Evolutionary conservation across 768 basidiomycete genomes (phyloP).

Genomic region (Auriscalpium orientale): DNA sequence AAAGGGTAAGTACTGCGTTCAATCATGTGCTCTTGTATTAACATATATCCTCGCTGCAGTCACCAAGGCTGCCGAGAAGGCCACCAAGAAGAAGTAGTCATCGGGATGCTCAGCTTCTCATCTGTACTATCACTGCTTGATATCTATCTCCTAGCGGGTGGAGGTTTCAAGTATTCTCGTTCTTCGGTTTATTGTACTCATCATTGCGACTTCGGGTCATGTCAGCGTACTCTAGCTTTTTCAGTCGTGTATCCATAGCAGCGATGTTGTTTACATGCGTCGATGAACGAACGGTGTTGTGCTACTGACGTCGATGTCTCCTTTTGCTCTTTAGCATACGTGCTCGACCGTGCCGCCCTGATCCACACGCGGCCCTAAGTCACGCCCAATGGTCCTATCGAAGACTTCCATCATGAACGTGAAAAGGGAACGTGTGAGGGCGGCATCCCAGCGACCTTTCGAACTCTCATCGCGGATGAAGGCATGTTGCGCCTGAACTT

Average conservation of each 20-base stretch:
- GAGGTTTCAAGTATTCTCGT: slow-evolving; percentile 21
- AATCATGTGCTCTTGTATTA: background rate
- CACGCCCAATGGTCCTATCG: slow-evolving; percentile 77
- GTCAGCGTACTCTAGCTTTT: slow-evolving; percentile 6
- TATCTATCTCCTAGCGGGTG: slow-evolving; percentile 20
- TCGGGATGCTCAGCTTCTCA: slow-evolving; percentile 33
- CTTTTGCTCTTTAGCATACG: slow-evolving; percentile 48
- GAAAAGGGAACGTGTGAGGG: slow-evolving; percentile 74
- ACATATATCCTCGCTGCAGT: slow-evolving; percentile 35
- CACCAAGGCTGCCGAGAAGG: slow-evolving; percentile 95
- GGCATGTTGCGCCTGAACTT: slow-evolving; percentile 96
- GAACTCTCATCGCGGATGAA: slow-evolving; percentile 90
- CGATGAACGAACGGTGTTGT: slow-evolving; percentile 21
- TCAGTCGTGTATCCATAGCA: slow-evolving; percentile 22
- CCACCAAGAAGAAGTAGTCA: slow-evolving; percentile 88
- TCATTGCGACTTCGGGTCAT: slow-evolving; percentile 22
- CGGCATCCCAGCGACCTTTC: slow-evolving; percentile 95
- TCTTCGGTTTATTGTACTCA: slow-evolving; percentile 29
- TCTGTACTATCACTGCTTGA: slow-evolving; percentile 34
- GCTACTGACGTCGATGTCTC: slow-evolving; percentile 1
- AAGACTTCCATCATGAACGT: slow-evolving; percentile 90
- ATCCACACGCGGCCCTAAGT: slow-evolving; percentile 63
- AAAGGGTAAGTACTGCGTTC: slow-evolving; percentile 51
- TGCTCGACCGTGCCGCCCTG: slow-evolving; percentile 55
- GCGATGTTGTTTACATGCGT: slow-evolving; percentile 19